Percentiles rank a stretch among this genome's conserved stretches.
Evolutionary conservation across 2,329 filamentous ascomycete species (phyloP).

Genomic region (Sporothrix protearum): DNA sequence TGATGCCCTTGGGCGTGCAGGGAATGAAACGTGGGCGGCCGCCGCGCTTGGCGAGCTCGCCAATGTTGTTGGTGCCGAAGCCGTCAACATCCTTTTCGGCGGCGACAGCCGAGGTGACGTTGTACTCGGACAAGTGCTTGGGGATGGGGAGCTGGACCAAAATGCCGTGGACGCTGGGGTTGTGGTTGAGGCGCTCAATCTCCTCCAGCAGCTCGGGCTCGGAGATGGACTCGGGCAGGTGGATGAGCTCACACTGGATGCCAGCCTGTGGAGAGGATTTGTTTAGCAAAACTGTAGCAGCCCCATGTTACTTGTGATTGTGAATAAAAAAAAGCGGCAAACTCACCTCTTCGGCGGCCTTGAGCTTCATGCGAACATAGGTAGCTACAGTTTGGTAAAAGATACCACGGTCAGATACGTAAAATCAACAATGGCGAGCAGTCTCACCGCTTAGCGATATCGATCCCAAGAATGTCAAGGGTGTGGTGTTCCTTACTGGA

Average conservation of each 20-base stretch:
- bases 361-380: conserved; percentile 99
- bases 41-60: conserved; percentile 92
- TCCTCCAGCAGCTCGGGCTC: conserved; percentile 83
- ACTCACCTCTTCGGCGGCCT: conserved; percentile 83
- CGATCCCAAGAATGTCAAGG: neutral
- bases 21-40: conserved; percentile 85
- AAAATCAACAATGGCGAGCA: neutral
- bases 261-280: conserved; percentile 63
- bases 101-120: conserved; percentile 82
- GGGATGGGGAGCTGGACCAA: conserved; percentile 91
- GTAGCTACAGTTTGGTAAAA: conserved; percentile 58
- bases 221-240: conserved; percentile 74
- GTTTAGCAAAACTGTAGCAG: neutral
- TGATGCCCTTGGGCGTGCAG: conserved; percentile 95
- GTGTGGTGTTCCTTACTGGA: conserved; percentile 61
- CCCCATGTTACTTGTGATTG: neutral
- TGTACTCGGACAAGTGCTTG: conserved; percentile 83
- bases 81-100: conserved; percentile 98
- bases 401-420: neutral
- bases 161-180: conserved; percentile 82
- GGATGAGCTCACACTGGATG: conserved; percentile 81
- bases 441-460: neutral
- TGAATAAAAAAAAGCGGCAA: neutral
- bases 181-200: conserved; percentile 79
- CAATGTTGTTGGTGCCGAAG: conserved; percentile 91